A percentile compares a stretch with the other conserved stretches of the same genome.
phyloP scores from a whole-genome alignment of 208 protist genomes.

The Leishmania mexicana region DNA sequence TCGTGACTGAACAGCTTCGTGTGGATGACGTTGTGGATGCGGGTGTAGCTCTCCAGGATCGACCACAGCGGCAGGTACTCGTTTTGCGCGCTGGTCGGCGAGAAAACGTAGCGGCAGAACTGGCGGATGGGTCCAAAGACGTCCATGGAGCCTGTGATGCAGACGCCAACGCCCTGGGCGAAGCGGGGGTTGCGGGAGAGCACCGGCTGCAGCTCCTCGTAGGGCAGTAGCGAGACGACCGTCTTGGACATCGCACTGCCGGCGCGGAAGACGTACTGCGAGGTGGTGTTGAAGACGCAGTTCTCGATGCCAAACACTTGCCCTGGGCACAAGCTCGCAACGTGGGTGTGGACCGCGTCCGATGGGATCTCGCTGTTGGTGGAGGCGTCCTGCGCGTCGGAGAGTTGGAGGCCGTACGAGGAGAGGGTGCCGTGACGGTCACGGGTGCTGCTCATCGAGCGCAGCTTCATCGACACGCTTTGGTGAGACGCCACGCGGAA shows the following conservation, averaged over 20 bases:
- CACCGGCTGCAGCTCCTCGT: constrained; percentile 36
- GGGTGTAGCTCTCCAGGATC: constrained; percentile 81
- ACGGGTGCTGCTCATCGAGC: not conserved
- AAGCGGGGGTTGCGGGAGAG: constrained; percentile 60
- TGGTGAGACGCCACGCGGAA: constrained; percentile 34
- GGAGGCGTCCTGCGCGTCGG: not conserved
- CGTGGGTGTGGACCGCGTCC: constrained; percentile 51
- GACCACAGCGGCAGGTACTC: constrained; percentile 84
- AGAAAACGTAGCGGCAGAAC: constrained; percentile 86
- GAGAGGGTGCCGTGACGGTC: constrained; percentile 1
- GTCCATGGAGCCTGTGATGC: constrained; percentile 62
- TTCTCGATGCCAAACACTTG: constrained; percentile 77
- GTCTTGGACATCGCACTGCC: constrained; percentile 53
- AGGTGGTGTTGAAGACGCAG: constrained; percentile 62
- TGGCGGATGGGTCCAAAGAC: constrained; percentile 76
- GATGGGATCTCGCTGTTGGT: constrained; percentile 15
- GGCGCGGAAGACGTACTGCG: constrained; percentile 59
- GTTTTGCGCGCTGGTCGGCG: constrained; percentile 59
- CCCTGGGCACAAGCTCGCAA: constrained; percentile 53
- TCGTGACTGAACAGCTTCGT: constrained; percentile 73
- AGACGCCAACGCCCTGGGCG: constrained; percentile 63
- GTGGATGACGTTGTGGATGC: constrained; percentile 88
- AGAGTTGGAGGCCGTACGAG: constrained; percentile 10
- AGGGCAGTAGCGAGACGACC: constrained; percentile 67
- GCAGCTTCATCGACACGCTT: constrained; percentile 9